These are phyloP conservation scores for Borealophlyctis nickersoniae DNA, from an alignment of 192 early-diverging fungal genomes.

Conservation along the genomic window DNA sequence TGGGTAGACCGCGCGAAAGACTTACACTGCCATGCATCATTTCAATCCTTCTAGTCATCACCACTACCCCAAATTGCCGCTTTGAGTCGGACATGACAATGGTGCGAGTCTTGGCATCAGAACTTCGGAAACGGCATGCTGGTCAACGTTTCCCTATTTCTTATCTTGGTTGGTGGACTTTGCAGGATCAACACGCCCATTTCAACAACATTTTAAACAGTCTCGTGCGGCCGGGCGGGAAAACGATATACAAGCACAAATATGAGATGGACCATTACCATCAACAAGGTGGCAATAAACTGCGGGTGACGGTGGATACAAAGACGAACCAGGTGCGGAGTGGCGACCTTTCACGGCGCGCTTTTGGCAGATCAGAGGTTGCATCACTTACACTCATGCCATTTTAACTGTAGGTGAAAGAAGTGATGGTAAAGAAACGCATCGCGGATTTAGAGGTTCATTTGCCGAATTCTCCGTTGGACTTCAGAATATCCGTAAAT, in stretches of 20 bases:
- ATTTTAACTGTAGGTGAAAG: conserved; percentile 20
- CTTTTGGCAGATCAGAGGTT: background rate
- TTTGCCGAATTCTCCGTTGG: conserved; percentile 73
- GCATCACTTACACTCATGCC: background rate
- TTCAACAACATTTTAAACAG: conserved; percentile 83
- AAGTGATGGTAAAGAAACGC: conserved; percentile 69
- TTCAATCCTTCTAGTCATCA: conserved; percentile 17
- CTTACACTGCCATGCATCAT: conserved; percentile 16
- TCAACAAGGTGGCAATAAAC: conserved; percentile 10
- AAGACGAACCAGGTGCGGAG: conserved; percentile 33
- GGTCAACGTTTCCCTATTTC: background rate
- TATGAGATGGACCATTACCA: conserved; percentile 67
- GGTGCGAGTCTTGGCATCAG: conserved; percentile 27
- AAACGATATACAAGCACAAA: conserved; percentile 69
- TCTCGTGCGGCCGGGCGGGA: conserved; percentile 42
- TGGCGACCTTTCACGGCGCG: background rate
- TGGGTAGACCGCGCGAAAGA: conserved; percentile 7
- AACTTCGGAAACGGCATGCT: background rate
- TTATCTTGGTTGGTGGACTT: no score
- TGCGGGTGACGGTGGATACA: conserved; percentile 32
- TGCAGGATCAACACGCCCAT: conserved; percentile 74
- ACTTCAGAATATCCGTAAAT: conserved; percentile 85
- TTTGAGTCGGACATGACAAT: conserved; percentile 87
- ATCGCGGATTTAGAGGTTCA: conserved; percentile 84
- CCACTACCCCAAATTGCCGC: conserved; percentile 43